These are phyloP conservation scores for Elongisporangium undulatum DNA, from an alignment of 352 stramenopile genomes.

Conservation along the genomic window DNA sequence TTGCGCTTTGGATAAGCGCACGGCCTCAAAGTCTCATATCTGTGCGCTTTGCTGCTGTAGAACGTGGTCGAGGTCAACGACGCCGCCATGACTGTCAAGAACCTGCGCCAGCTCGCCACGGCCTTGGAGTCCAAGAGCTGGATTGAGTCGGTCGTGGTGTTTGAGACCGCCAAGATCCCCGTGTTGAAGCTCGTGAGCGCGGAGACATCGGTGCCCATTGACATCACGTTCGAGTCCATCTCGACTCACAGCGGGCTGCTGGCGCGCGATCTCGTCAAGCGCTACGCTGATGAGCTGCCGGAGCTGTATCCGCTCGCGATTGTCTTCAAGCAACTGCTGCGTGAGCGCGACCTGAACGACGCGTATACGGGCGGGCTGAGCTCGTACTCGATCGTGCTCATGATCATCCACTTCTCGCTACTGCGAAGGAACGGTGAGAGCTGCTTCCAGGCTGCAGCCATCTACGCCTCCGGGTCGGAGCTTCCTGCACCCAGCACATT, in stretches of 20 bases:
- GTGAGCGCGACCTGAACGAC: conserved; percentile 88
- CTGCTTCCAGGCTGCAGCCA: conserved; percentile 49
- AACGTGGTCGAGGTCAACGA: conserved; percentile 67
- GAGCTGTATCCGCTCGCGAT: conserved; percentile 88
- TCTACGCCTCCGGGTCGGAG: conserved; percentile 61
- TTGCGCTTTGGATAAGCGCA: background rate
- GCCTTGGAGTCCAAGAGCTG: conserved; percentile 58
- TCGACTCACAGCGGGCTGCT: conserved; percentile 79
- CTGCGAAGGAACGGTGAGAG: conserved; percentile 53
- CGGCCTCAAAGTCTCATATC: background rate
- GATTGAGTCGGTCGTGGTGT: conserved; percentile 77
- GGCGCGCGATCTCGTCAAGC: conserved; percentile 81
- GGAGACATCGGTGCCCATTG: conserved; percentile 73
- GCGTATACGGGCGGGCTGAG: conserved; percentile 89
- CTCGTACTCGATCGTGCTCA: conserved; percentile 91
- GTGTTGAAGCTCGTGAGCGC: conserved; percentile 80
- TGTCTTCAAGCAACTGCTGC: conserved; percentile 89
- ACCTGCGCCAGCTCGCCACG: conserved; percentile 52
- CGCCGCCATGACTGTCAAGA: conserved; percentile 41
- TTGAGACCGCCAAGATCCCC: conserved; percentile 81
- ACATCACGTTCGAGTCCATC: conserved; percentile 83
- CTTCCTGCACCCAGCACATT: conserved; percentile 27
- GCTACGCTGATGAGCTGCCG: conserved; percentile 75
- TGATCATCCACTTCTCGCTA: conserved; percentile 87
- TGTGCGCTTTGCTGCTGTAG: conserved; percentile 2